Conservation (phyloP, 331 rosid genomes). For the Acacia pycnantha region DNA sequence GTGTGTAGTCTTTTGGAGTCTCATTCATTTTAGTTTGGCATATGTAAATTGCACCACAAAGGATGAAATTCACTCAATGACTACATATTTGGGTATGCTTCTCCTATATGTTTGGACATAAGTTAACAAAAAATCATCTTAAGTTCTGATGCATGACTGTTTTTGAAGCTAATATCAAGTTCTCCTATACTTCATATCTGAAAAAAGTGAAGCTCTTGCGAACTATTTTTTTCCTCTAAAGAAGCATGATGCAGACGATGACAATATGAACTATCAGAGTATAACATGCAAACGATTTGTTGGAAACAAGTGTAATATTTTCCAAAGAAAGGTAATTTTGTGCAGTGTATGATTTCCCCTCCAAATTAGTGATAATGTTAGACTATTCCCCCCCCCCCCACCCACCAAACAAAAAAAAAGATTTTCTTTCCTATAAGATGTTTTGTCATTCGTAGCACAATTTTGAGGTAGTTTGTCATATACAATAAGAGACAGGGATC, state of each 20-base stretch:
- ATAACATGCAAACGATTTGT: background rate
- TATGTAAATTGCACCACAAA: background rate
- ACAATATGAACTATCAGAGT: background rate
- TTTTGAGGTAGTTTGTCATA: background rate
- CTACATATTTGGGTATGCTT: background rate
- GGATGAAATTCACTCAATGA: background rate
- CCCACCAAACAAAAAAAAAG: background rate
- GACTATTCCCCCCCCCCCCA: background rate
- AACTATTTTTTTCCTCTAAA: background rate
- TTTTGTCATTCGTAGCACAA: background rate
- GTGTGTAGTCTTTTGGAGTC: conserved; percentile 24
- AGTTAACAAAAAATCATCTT: background rate
- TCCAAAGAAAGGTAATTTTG: background rate
- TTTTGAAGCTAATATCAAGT: background rate
- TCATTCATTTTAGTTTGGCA: background rate
- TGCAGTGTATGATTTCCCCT: background rate
- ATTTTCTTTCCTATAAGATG: background rate
- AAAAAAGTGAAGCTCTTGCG: background rate
- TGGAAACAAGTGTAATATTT: background rate
- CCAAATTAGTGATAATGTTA: background rate
- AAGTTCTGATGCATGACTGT: background rate
- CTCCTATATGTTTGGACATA: background rate
- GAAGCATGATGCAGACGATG: background rate
- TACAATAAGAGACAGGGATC: background rate
- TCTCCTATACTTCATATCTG: background rate